Evolutionary conservation across 345 rosid species (phyloP), one percentile per base, ranked within the genome.

Genomic region (Luvunga scandens): DNA sequence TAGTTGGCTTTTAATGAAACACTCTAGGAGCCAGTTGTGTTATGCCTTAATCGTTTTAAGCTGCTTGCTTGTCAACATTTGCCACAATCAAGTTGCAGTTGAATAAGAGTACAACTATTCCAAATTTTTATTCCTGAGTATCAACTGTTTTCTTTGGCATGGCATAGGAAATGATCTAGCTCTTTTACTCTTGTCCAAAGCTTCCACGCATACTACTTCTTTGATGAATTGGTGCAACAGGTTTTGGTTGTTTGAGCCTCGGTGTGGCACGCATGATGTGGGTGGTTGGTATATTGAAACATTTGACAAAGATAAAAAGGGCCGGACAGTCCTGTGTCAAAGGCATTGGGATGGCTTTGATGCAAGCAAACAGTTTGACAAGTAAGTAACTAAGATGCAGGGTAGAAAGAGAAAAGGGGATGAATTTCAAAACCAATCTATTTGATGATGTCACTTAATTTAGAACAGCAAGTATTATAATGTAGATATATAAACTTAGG

Each of bases 271-370:
- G 88, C 99, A 95, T 84, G 95, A 93, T 71, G 87, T 90, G 63
- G 98, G 99, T 70, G 98, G 99, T 80, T 95, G 99, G 98, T 95
- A 95, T 84, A 71, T 95, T 78, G 99, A 95, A 88, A 93, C 99
- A 79, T 93, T 82, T 78, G 97, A 94, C 48, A 87, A 89, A 87
- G 97, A 93, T 81, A 85, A 88, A 85, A 93, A 89, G 81, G 91
- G 90, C 25, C 78, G 76, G 66, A 91, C 94, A 4, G 91, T 89
- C 75, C 88, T 78, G 28, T 88, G 93, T 36, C 95, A 80, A 81
- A 91, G 98, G 78, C 85, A 77, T 81, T 92, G 98, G 97, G 94
- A 93, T 89, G 95, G 93, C 50, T 73, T 87, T 78, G 90, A 88
- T 80, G 83, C 84, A 73, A 79, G 71, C 16, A 82, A 78, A 75